A percentile compares a stretch with the other conserved stretches of the same genome.
Conservation (phyloP, 2,329 filamentous ascomycete genomes). For the Alternaria arborescens region DNA sequence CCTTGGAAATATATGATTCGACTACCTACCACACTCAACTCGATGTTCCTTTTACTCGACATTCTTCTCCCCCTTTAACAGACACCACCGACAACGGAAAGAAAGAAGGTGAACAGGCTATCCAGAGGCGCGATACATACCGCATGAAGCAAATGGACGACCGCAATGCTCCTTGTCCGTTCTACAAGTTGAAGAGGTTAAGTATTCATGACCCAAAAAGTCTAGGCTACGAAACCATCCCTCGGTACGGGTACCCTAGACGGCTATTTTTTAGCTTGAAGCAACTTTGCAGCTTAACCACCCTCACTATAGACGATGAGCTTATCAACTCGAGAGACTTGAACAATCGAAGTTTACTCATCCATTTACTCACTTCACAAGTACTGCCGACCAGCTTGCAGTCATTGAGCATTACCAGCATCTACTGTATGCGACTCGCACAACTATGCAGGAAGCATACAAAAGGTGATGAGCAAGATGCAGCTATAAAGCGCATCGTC, state of each 20-base stretch:
- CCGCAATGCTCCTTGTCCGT: not conserved
- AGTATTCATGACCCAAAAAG: not conserved
- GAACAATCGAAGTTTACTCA: not conserved
- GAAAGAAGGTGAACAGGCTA: not conserved
- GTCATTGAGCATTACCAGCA: not conserved
- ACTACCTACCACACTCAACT: too few species aligned
- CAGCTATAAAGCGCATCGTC: not conserved
- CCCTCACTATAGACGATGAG: not conserved
- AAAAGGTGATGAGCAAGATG: not conserved
- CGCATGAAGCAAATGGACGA: not conserved
- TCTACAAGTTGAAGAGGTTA: not conserved
- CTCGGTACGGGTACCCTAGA: not conserved
- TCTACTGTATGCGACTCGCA: not conserved
- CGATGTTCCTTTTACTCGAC: too few species aligned
- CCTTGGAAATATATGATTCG: too few species aligned
- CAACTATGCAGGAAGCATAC: not conserved
- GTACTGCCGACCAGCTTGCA: not conserved
- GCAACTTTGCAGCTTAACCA: not conserved
- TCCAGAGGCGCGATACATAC: not conserved
- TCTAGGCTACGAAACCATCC: rapidly evolving
- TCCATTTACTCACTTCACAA: not conserved
- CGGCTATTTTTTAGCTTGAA: not conserved
- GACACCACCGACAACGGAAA: not conserved
- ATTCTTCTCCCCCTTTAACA: too few species aligned
- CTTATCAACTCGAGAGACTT: not conserved